Conservation (phyloP, 352 stramenopile genomes). For the Pythium oligandrum region DNA sequence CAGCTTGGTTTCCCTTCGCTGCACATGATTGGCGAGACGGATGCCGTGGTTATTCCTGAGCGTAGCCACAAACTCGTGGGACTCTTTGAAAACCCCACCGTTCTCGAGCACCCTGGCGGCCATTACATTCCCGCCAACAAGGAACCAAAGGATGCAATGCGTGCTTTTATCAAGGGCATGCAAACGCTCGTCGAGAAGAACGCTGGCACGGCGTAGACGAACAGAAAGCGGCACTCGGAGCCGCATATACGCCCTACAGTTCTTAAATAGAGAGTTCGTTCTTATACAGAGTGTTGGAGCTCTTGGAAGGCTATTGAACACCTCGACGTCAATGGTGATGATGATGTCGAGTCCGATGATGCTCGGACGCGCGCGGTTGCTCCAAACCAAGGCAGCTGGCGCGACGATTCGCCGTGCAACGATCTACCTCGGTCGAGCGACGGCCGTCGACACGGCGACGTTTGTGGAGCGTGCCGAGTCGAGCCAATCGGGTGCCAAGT, state of each 20-base stretch:
- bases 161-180: constrained; percentile 58
- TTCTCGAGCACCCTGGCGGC: constrained; percentile 63
- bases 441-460: constrained; percentile 30
- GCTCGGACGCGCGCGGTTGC: no score
- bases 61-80: constrained; percentile 52
- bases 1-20: constrained; percentile 63
- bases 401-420: neutral
- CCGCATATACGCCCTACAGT: no score
- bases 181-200: constrained; percentile 5
- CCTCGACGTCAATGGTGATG: neutral
- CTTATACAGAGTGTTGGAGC: neutral
- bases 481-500: constrained; percentile 9
- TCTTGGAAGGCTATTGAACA: neutral
- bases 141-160: constrained; percentile 67
- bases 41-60: constrained; percentile 56
- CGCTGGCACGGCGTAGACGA: constrained; percentile 4
- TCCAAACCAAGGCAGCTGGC: no score
- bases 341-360: constrained; percentile 6
- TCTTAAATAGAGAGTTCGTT: no score
- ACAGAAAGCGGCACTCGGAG: neutral
- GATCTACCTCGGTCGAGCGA: constrained; percentile 49
- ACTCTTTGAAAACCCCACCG: constrained; percentile 42
- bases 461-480: constrained; percentile 28
- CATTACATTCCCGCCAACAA: constrained; percentile 88
- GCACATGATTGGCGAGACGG: constrained; percentile 78